A percentile compares a stretch with the other conserved stretches of the same genome.
Conservation (phyloP, 176 grass and related monocot genomes). For the Urochloa ruziziensis region DNA sequence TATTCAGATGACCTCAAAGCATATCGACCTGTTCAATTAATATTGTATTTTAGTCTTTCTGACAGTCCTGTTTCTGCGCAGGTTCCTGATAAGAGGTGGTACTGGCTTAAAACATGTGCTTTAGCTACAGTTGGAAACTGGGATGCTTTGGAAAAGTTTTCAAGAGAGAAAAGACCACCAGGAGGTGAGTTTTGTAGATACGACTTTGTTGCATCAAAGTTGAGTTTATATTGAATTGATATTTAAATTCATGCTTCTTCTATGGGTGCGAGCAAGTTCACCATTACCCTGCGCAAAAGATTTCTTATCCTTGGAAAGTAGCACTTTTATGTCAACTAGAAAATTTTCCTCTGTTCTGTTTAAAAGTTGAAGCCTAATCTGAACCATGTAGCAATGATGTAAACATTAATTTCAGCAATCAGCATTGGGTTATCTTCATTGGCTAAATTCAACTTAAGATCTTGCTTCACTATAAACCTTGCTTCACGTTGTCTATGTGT, state of each 20-base stretch:
- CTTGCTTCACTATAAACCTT: slow-evolving; percentile 7
- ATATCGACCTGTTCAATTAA: slow-evolving; percentile 6
- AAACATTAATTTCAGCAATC: background rate
- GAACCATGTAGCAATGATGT: background rate
- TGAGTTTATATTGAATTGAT: background rate
- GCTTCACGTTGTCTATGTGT: background rate
- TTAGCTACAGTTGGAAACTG: slow-evolving; percentile 92
- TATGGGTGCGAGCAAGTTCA: background rate
- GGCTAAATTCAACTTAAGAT: background rate
- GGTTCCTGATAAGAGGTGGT: slow-evolving; percentile 99
- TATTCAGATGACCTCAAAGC: slow-evolving; percentile 26
- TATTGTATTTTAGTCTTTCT: slow-evolving; percentile 16
- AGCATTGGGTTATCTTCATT: background rate
- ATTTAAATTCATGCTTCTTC: slow-evolving; percentile 10
- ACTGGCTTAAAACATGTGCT: slow-evolving; percentile 97
- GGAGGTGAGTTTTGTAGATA: slow-evolving; percentile 62
- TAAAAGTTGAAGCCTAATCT: background rate
- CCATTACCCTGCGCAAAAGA: background rate
- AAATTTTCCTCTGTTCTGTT: background rate
- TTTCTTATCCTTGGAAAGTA: background rate
- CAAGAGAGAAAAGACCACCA: slow-evolving; percentile 87
- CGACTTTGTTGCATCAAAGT: background rate
- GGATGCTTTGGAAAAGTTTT: slow-evolving; percentile 92
- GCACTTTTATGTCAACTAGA: background rate
- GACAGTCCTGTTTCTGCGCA: slow-evolving; percentile 27